phyloP scores from a whole-genome alignment of 208 protist genomes.

The Acanthamoeba culbertsoni region DNA sequence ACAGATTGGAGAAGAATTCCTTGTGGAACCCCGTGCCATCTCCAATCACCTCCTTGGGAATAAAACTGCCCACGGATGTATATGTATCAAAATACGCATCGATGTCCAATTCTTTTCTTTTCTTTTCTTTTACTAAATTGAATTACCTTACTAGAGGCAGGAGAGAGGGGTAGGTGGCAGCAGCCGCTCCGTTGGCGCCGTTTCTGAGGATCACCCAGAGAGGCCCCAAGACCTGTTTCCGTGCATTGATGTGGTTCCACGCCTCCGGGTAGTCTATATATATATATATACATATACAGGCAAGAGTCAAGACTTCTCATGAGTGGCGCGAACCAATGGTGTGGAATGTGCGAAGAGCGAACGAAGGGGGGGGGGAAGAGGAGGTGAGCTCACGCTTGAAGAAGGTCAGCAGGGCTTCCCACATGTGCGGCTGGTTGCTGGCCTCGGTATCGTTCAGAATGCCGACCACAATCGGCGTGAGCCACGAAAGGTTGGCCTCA shows the following conservation, averaged over 20 bases:
- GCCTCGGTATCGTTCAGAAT: conserved; percentile 13
- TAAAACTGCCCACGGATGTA: neutral
- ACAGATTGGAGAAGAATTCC: conserved; percentile 58
- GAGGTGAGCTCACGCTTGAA: conserved; percentile 8
- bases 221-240: conserved; percentile 31
- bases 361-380: rapidly evolving
- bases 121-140: neutral
- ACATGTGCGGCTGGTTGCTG: conserved; percentile 51
- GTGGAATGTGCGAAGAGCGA: no score
- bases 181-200: neutral
- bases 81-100: neutral
- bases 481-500: neutral
- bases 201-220: conserved; percentile 38
- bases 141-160: conserved; percentile 22
- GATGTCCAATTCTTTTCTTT: neutral
- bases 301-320: neutral
- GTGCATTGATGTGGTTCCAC: conserved; percentile 52
- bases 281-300: neutral
- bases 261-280: neutral
- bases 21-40: conserved; percentile 39
- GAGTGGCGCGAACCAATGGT: no score
- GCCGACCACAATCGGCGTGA: conserved; percentile 33
- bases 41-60: conserved; percentile 46
- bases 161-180: conserved; percentile 51
- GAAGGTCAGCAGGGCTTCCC: conserved; percentile 45